These are phyloP conservation scores for Epichloe aotearoae DNA, from an alignment of 2,329 filamentous ascomycete species.

Conservation along the genomic window DNA sequence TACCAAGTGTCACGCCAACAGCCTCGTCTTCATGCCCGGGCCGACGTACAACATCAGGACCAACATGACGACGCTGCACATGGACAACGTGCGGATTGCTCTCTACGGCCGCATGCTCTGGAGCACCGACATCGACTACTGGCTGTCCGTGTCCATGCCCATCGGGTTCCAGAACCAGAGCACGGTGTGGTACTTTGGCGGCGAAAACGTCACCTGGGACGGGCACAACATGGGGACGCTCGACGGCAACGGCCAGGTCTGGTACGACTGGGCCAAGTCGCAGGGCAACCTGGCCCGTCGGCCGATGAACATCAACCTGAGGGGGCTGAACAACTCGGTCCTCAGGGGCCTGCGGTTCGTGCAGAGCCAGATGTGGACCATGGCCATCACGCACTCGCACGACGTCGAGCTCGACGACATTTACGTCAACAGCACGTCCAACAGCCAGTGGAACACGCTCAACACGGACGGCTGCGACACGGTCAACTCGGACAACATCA, in stretches of 20 bases:
- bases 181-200: constrained; percentile 41
- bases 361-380: constrained; percentile 48
- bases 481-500: constrained; percentile 37
- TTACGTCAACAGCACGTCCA: constrained; percentile 36
- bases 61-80: constrained; percentile 20
- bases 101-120: constrained; percentile 26
- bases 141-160: constrained; percentile 35
- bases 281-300: constrained; percentile 32
- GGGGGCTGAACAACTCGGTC: constrained; percentile 31
- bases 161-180: constrained; percentile 43
- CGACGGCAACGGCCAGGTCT: constrained; percentile 46
- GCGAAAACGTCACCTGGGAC: constrained; percentile 33
- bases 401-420: constrained; percentile 36
- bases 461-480: constrained; percentile 37
- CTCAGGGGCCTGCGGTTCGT: constrained; percentile 37
- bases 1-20: constrained; percentile 14
- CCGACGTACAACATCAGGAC: constrained; percentile 21
- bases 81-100: constrained; percentile 30
- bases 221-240: constrained; percentile 39
- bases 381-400: constrained; percentile 36
- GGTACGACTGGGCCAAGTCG: constrained; percentile 38
- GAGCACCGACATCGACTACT: constrained; percentile 35
- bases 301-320: constrained; percentile 36
- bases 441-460: constrained; percentile 18
- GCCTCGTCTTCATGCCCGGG: constrained; percentile 20